Conservation (phyloP, 768 basidiomycete species). For the Rhodotorula sphaerocarpa region DNA sequence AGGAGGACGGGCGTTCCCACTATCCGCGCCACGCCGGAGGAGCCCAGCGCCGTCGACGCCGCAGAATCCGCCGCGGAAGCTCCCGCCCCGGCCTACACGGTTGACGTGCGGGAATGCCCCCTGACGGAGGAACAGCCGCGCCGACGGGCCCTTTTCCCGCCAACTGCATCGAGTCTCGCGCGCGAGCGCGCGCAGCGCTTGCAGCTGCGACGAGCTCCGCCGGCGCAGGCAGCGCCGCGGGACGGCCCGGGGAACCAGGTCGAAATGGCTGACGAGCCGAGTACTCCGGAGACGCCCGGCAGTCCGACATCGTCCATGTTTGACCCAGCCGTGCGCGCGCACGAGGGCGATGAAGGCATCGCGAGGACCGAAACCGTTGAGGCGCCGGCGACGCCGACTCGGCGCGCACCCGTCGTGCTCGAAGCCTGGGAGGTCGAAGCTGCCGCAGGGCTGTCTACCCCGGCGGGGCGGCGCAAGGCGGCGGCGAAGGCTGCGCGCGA, state of each 20-base stretch:
- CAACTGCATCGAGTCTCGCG: not conserved
- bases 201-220: too few species aligned
- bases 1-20: slow-evolving; percentile 12
- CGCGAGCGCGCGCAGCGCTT: not conserved
- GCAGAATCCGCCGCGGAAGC: not conserved
- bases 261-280: not conserved
- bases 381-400: not conserved
- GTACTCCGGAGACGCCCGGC: not conserved
- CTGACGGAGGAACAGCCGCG: not conserved
- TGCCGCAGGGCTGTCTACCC: slow-evolving; percentile 16
- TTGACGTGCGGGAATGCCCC: slow-evolving; percentile 10
- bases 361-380: not conserved
- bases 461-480: slow-evolving; percentile 13
- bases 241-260: not conserved
- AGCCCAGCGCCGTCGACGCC: too few species aligned
- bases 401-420: slow-evolving; percentile 8
- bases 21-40: too few species aligned
- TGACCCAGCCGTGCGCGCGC: not conserved
- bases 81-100: not conserved
- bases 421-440: slow-evolving; percentile 30
- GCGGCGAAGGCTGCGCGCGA: slow-evolving; percentile 15
- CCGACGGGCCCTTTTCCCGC: not conserved
- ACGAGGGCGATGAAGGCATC: not conserved
- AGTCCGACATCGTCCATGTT: too few species aligned
- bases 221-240: not conserved